Percentiles rank a stretch among this genome's conserved stretches.
phyloP scores from a whole-genome alignment of 805 yeast genomes.

The Candida sakaeoensis region DNA sequence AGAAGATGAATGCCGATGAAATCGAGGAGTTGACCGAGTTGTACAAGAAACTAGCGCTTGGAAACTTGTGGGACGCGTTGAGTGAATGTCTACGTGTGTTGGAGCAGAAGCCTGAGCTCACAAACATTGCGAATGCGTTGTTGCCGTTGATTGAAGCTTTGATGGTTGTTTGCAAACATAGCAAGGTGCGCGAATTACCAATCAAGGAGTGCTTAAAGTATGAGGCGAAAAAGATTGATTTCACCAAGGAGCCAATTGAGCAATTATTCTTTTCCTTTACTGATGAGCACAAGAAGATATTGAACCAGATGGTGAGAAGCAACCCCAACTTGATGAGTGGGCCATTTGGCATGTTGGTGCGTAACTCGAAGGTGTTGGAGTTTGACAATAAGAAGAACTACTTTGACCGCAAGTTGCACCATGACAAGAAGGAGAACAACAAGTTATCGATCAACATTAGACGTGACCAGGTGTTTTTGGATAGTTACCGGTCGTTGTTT shows the following conservation, averaged over 20 bases:
- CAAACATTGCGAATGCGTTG: constrained; percentile 66
- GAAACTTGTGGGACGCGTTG: constrained; percentile 79
- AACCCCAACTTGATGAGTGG: constrained; percentile 95
- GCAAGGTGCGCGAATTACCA: constrained; percentile 52
- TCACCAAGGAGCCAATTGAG: constrained; percentile 71
- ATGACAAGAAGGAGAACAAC: constrained; percentile 38
- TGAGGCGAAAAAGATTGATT: constrained; percentile 62
- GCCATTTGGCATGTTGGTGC: constrained; percentile 83
- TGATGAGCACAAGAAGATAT: constrained; percentile 78
- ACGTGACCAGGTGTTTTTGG: constrained; percentile 88
- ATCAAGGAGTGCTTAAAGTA: constrained; percentile 54
- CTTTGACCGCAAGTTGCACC: constrained; percentile 72
- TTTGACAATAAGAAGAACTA: constrained; percentile 90
- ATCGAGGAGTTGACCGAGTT: constrained; percentile 51
- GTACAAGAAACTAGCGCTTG: constrained; percentile 68
- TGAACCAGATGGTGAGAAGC: constrained; percentile 87
- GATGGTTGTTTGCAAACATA: constrained; percentile 94
- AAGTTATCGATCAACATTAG: constrained; percentile 66
- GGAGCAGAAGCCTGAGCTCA: constrained; percentile 51
- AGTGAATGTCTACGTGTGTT: constrained; percentile 66
- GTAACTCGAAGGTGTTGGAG: constrained; percentile 84
- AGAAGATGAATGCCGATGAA: constrained; percentile 13
- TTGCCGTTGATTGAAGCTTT: constrained; percentile 86
- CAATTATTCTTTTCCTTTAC: constrained; percentile 81
- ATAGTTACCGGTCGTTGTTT: constrained; percentile 79